Evolutionary conservation across 129 eudicot genomes (phyloP), one percentile per base, ranked within the genome.

Genomic region (Gnaphalium uliginosum): DNA sequence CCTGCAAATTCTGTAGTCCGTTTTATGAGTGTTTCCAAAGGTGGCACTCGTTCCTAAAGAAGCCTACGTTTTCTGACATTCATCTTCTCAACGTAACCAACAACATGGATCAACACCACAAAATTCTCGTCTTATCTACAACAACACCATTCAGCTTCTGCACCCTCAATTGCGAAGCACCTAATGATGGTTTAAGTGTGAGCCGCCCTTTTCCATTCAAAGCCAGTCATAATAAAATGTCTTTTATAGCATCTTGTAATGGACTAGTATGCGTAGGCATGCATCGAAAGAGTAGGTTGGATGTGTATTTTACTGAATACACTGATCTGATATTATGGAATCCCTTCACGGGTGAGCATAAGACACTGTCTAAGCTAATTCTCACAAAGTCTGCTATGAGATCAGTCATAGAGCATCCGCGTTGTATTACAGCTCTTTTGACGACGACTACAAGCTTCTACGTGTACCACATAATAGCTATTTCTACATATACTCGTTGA

Each of bases 351-450:
- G 37, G 37, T 6, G 37, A 33, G 37, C 5, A 33, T 33, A 33
- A 33, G 37, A 62, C 9, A 14, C 21, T 62, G 37, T 15, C 41
- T 26, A 62, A 26, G 19, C 68, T 4, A 17, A 15, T 62, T 4
- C 17, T 24, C 15, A 62, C 27, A 25, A 24, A 25, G 27, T 1
- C 1, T 9, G 26, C 13, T 10, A 23, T 15, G 0, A 14, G 23
- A 1, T 22, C 35, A 2, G 3, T 22, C 1, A 1, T 5, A 6
- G 27, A 8, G 35, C 18, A 26, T 62, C 26, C 26, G 67, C 6
- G 19, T 25, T 62, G 67, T 62, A 62, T 62, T 62, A 14, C 35
- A 62, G 35, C 33, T 62, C 67, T 62, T 26, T 4, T 62, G 32
- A 62, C 7, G n/a, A 25, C 1, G 67, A 62, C 35, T 62, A 13